Conservation (phyloP, 2,329 filamentous ascomycete species). For the Fusarium sulawesiense region DNA sequence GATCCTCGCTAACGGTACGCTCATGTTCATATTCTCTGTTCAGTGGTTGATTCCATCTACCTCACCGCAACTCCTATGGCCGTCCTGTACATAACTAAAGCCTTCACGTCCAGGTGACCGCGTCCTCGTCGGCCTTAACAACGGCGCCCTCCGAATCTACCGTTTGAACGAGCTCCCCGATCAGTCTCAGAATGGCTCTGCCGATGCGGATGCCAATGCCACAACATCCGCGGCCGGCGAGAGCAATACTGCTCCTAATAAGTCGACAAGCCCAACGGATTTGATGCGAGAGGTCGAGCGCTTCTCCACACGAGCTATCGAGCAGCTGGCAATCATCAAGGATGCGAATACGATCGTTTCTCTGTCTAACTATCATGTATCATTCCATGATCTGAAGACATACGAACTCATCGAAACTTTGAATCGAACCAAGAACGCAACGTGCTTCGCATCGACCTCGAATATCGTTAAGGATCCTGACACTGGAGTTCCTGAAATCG, state of each 20-base stretch:
- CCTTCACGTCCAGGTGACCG: slow-evolving; percentile 74
- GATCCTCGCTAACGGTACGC: slow-evolving; percentile 85
- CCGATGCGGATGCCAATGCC: slow-evolving; percentile 44
- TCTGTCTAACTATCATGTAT: slow-evolving; percentile 88
- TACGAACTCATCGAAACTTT: slow-evolving; percentile 86
- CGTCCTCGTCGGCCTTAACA: slow-evolving; percentile 91
- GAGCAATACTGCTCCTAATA: slow-evolving; percentile 46
- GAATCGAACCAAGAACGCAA: slow-evolving; percentile 85
- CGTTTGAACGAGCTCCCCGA: slow-evolving; percentile 78
- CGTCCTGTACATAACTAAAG: slow-evolving; percentile 15
- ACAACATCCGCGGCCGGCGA: slow-evolving; percentile 48
- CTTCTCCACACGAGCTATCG: slow-evolving; percentile 89
- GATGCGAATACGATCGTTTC: slow-evolving; percentile 93
- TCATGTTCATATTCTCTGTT: neutral
- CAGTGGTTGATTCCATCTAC: neutral
- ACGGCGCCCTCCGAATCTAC: slow-evolving; percentile 88
- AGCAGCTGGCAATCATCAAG: slow-evolving; percentile 95
- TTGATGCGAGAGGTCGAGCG: slow-evolving; percentile 92
- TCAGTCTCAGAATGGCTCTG: slow-evolving; percentile 51
- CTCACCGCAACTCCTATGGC: neutral
- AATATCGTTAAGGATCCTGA: slow-evolving; percentile 92
- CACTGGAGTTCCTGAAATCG: slow-evolving; percentile 91
- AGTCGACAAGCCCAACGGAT: slow-evolving; percentile 72
- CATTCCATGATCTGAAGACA: slow-evolving; percentile 87
- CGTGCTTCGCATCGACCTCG: slow-evolving; percentile 90